phyloP scores from a whole-genome alignment of 495 filamentous ascomycete genomes.

The Penicillium turbatum region DNA sequence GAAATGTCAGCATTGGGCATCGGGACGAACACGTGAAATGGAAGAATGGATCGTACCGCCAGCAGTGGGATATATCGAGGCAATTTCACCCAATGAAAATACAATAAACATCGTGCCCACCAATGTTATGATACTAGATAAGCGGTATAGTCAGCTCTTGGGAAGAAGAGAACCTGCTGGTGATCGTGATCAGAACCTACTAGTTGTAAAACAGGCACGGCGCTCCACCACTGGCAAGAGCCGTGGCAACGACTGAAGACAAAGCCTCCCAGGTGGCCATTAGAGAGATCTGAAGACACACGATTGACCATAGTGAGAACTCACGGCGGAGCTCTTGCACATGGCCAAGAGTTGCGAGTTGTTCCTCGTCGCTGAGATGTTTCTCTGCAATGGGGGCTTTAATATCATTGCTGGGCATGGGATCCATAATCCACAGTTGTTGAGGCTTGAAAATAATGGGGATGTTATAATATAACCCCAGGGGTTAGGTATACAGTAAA shows the following conservation, averaged over 20 bases:
- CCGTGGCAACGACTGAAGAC: slow-evolving; percentile 21
- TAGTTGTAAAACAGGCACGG: slow-evolving; percentile 35
- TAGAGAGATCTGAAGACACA: slow-evolving; percentile 27
- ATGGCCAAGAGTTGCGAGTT: slow-evolving; percentile 24
- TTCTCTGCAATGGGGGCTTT: slow-evolving; percentile 15
- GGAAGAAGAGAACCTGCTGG: no score
- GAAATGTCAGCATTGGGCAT: not conserved
- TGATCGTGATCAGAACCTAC: slow-evolving; percentile 4
- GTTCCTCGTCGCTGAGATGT: slow-evolving; percentile 21
- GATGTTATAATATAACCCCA: not conserved
- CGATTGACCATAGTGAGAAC: slow-evolving; percentile 26
- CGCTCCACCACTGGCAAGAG: slow-evolving; percentile 26
- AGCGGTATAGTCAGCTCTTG: not conserved
- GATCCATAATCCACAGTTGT: slow-evolving; percentile 5
- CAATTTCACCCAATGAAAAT: slow-evolving; percentile 23
- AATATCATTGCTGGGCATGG: not conserved
- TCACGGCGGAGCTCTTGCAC: slow-evolving; percentile 28
- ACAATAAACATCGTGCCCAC: slow-evolving; percentile 22
- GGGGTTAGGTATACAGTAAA: not conserved
- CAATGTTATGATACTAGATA: slow-evolving; percentile 17
- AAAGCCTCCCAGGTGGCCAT: slow-evolving; percentile 37
- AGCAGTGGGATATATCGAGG: slow-evolving; percentile 23
- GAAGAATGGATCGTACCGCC: slow-evolving; percentile 16
- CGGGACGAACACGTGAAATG: not conserved
- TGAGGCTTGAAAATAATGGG: not conserved